Evolutionary conservation across 345 rosid genomes (phyloP).

Genomic region (Aegle marmelos): DNA sequence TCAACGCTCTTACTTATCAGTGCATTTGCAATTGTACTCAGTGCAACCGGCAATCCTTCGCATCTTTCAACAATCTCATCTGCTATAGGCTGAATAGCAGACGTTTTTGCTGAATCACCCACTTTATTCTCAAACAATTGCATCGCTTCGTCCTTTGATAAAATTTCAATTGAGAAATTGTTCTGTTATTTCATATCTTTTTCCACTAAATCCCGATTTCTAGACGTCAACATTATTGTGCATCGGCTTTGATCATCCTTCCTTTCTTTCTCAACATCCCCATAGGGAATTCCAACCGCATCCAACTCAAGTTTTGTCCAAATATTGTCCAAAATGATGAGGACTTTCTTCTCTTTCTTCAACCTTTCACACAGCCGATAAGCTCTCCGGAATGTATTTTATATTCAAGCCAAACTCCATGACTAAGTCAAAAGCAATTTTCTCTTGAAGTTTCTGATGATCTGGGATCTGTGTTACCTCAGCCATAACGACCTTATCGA

Average conservation of each 20-base stretch:
- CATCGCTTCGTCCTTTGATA: constrained; percentile 6
- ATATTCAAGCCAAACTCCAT: not conserved
- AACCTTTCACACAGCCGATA: not conserved
- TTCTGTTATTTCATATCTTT: constrained; percentile 12
- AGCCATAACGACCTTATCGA: not conserved
- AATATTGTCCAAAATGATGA: no score
- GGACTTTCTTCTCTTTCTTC: no score
- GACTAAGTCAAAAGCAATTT: not conserved
- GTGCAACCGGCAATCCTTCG: constrained; percentile 18
- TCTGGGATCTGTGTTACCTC: not conserved
- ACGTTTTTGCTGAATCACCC: not conserved
- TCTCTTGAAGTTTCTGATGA: not conserved
- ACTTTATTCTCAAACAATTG: not conserved
- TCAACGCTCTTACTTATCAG: not conserved
- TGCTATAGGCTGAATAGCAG: not conserved
- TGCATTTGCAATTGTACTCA: no score
- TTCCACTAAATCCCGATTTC: not conserved
- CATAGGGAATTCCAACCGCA: not conserved
- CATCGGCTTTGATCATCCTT: not conserved
- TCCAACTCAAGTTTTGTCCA: not conserved
- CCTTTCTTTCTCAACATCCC: not conserved
- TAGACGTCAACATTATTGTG: constrained; percentile 29
- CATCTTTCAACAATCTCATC: not conserved
- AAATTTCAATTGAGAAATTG: not conserved
- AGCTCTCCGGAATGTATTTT: not conserved